These are phyloP conservation scores for Viridothelium virens DNA, from an alignment of 495 filamentous ascomycete species.

Conservation along the genomic window DNA sequence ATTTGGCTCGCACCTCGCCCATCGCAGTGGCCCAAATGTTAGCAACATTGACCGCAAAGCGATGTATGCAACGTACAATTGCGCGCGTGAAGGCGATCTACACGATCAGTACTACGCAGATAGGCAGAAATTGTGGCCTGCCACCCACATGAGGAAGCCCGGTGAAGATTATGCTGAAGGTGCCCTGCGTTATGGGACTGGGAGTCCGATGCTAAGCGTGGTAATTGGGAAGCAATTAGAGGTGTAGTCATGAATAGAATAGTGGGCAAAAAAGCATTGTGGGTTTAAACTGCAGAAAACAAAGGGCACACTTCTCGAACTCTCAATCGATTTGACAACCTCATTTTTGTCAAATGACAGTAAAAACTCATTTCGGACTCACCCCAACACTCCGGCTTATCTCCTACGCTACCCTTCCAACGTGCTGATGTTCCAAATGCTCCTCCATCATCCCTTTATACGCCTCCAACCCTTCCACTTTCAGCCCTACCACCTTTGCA, in stretches of 20 bases:
- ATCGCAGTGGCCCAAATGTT: conserved; percentile 39
- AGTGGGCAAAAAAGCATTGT: background rate
- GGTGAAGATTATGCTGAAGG: conserved; percentile 39
- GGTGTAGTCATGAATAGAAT: background rate
- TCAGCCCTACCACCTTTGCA: conserved; percentile 36
- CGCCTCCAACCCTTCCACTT: conserved; percentile 28
- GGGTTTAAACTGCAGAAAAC: background rate
- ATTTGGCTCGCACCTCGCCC: conserved; percentile 42
- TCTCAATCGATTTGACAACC: background rate
- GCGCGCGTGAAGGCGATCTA: conserved; percentile 38
- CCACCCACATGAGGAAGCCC: conserved; percentile 39
- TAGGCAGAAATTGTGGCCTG: conserved; percentile 36
- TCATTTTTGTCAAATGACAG: too few species aligned
- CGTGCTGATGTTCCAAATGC: conserved; percentile 13
- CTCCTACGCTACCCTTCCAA: background rate
- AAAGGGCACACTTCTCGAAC: background rate
- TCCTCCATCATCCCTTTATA: conserved; percentile 33
- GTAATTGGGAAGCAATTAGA: conserved; percentile 23
- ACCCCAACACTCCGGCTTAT: background rate
- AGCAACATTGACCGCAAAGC: conserved; percentile 38
- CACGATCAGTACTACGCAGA: conserved; percentile 41
- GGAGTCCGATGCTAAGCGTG: conserved; percentile 40
- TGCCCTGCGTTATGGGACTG: conserved; percentile 37
- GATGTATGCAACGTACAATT: conserved; percentile 43
- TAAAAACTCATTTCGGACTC: background rate